These are phyloP conservation scores for Penicillium taxi DNA, from an alignment of 495 filamentous ascomycete genomes.

Conservation along the genomic window DNA sequence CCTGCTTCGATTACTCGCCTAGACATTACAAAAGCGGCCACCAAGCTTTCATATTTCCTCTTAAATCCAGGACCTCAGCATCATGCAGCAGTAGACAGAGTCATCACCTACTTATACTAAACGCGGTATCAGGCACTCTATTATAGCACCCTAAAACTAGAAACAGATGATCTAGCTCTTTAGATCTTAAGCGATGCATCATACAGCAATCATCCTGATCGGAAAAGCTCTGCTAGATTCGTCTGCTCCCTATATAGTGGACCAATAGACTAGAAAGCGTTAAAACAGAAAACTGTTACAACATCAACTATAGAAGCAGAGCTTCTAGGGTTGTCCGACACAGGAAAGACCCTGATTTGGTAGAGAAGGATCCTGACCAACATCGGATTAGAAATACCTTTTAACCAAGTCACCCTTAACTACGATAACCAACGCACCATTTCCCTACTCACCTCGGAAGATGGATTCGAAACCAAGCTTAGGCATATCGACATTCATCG, in stretches of 20 bases:
- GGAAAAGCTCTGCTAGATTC: constrained; percentile 14
- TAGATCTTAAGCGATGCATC: constrained; percentile 10
- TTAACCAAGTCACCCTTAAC: background rate
- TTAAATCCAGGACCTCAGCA: constrained; percentile 15
- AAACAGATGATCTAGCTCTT: background rate
- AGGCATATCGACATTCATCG: constrained; percentile 13
- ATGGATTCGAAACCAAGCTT: constrained; percentile 11
- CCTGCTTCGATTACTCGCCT: constrained; percentile 13
- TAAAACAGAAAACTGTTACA: constrained; percentile 16
- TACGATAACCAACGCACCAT: constrained; percentile 2
- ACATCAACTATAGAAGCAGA: constrained; percentile 8
- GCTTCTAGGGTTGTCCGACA: constrained; percentile 8
- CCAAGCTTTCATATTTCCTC: constrained; percentile 13
- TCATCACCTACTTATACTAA: constrained; percentile 13
- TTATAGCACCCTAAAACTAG: background rate
- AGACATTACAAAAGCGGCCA: constrained; percentile 10
- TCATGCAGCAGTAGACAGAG: constrained; percentile 4
- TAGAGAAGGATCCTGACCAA: constrained; percentile 1
- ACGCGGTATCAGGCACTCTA: constrained; percentile 6
- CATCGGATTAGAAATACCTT: background rate
- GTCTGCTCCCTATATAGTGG: constrained; percentile 11
- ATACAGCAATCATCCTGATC: constrained; percentile 11
- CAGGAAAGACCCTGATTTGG: constrained; percentile 3
- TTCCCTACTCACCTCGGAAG: background rate
- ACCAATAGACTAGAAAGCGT: constrained; percentile 17